These are phyloP conservation scores for Monotropa hypopitys DNA, from an alignment of 179 eudicot species.

Conservation along the genomic window DNA sequence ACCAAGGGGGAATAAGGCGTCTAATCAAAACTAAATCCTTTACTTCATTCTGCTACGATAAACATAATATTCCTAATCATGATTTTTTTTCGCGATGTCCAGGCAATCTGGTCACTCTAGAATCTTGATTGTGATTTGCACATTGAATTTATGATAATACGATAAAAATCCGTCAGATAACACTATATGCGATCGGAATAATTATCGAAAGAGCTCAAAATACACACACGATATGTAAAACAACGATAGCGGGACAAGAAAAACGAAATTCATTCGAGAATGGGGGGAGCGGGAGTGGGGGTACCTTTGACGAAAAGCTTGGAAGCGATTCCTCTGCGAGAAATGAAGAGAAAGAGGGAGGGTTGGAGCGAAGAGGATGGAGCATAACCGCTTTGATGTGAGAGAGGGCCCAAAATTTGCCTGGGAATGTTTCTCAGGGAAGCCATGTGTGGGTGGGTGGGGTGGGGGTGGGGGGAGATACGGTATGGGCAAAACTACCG, in stretches of 20 bases:
- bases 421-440: conserved; percentile 11
- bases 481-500: too few species aligned
- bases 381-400: neutral
- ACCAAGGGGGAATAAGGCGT: neutral
- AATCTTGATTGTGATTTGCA: neutral
- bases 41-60: neutral
- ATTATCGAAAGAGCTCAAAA: neutral
- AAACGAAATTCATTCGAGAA: neutral
- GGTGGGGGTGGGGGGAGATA: neutral
- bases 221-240: neutral
- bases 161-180: neutral
- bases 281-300: neutral
- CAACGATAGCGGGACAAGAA: neutral
- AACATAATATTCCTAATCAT: neutral
- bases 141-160: neutral
- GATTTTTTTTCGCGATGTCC: neutral
- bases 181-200: neutral
- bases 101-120: neutral
- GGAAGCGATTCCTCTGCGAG: conserved; percentile 54
- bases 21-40: neutral
- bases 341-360: conserved; percentile 19
- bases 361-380: conserved; percentile 3
- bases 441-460: conserved; percentile 5
- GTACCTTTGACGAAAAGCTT: conserved; percentile 70
- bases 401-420: neutral